These are phyloP conservation scores for Nicotiana knightiana DNA, from an alignment of 257 asterid species.

Conservation along the genomic window DNA sequence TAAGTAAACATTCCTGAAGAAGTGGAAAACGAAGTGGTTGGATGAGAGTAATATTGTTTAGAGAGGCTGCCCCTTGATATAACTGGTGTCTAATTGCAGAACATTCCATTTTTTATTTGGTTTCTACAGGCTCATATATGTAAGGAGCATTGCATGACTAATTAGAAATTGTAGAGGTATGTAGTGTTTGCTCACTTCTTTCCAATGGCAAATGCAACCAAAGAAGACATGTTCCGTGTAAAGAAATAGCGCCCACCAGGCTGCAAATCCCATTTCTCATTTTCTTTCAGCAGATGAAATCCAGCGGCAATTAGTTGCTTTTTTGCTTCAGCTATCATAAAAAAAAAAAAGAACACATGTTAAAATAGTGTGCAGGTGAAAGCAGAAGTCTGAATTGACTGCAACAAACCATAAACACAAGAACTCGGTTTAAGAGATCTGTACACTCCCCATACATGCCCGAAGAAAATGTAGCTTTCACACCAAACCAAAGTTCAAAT, in stretches of 20 bases:
- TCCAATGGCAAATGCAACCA: constrained; percentile 94
- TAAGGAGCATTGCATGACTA: constrained; percentile 12
- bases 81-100: not conserved
- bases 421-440: not conserved
- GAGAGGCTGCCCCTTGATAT: not conserved
- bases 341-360: not conserved
- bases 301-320: constrained; percentile 85
- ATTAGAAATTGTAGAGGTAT: constrained; percentile 4
- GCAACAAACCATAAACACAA: not conserved
- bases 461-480: not conserved
- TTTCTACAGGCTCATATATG: not conserved
- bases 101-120: not conserved
- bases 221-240: constrained; percentile 93
- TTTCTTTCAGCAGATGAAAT: constrained; percentile 77
- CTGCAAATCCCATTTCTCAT: constrained; percentile 88
- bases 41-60: not conserved
- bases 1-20: not conserved
- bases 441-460: not conserved
- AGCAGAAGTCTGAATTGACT: not conserved
- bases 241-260: constrained; percentile 98
- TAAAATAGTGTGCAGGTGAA: not conserved
- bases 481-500: not conserved
- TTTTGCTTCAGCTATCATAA: constrained; percentile 76
- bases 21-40: not conserved
- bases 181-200: constrained; percentile 58